Base-by-base conservation (phyloP, 2,329 filamentous ascomycete species). In the Clarireedia monteithiana region DNA sequence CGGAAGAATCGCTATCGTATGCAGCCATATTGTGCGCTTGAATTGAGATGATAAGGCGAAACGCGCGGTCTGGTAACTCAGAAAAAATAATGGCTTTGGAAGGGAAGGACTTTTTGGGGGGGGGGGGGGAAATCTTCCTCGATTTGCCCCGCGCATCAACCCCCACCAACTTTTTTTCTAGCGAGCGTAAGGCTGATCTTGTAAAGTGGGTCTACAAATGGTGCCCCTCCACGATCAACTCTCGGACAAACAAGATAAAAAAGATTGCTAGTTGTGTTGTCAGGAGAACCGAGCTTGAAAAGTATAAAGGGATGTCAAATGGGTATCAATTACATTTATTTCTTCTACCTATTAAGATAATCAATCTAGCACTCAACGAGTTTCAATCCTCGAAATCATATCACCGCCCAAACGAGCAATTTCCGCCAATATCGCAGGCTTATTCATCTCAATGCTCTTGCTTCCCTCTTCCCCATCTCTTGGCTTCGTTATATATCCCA, bases 1-100 rank as follows among this genome's bases (percentile, higher is more conserved):
- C 74, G 0, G 89, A 92, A 1, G 86, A 90, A 66, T 96, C 91
- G 69, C 89, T 95, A 65, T 96, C 90, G 74, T 95, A 95, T 15
- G 83, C 77, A 56, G 85, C 78, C 88, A 91, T 91, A 15, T 5
- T 27, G 15, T 10, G 27, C 27, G 27, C 6, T 30, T 9, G 10
- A 30, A 5, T 30, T 7, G 3, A 30, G 10, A 30, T 10, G 3
- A 49, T 2, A 15, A 36, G 3, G 15, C 10, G n/a, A 20, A 14
- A 27, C 4, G 48, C 6, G 24, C 3, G 48, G 30, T 38, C n/a
- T 44, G 17, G 20, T 40, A 12, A 24, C 15, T 15, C 39, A 30
- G 17, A 6, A 30, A 42, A 10, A 24, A 24, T 12, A 4, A 36
- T 15, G 15, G 17, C 24, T 7, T 44, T 23, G n/a, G 9, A 17